Conservation (phyloP, 371 early-diverging fungal species). For the Thermomucor indicae-seudaticae region DNA sequence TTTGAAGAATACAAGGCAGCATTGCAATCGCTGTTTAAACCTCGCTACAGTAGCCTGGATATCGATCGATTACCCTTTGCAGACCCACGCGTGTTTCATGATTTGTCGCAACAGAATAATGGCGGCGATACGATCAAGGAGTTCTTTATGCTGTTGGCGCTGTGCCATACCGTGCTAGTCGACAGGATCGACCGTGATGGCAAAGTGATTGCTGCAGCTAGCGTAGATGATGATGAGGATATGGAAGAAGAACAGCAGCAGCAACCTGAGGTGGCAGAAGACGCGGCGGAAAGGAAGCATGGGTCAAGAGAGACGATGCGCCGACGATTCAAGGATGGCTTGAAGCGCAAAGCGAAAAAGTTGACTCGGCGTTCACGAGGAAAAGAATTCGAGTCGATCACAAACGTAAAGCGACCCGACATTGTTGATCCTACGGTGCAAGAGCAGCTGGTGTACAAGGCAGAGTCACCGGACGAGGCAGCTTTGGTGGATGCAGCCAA, state of each 20-base stretch:
- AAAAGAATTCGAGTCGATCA: conserved; percentile 10
- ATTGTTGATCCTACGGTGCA: conserved; percentile 31
- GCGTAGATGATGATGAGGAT: conserved; percentile 3
- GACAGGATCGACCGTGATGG: conserved; percentile 63
- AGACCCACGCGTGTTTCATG: conserved; percentile 73
- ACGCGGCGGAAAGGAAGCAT: not conserved
- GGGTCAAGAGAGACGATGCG: conserved; percentile 3
- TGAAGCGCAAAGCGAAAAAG: conserved; percentile 2
- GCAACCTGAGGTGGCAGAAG: conserved; percentile 1
- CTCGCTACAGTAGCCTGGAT: conserved; percentile 67
- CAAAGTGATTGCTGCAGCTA: conserved; percentile 28
- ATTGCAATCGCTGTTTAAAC: conserved; percentile 64
- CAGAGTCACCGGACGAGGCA: conserved; percentile 87
- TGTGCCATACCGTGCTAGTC: conserved; percentile 93
- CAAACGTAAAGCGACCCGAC: conserved; percentile 9
- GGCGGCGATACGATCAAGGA: conserved; percentile 43
- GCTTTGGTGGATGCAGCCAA: conserved; percentile 85
- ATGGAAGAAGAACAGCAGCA: conserved; percentile 5
- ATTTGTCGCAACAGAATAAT: conserved; percentile 30
- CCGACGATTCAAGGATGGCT: conserved; percentile 5
- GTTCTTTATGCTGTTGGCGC: conserved; percentile 82
- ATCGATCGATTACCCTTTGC: conserved; percentile 74
- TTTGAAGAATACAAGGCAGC: conserved; percentile 53
- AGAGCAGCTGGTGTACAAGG: conserved; percentile 40
- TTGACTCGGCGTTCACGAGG: conserved; percentile 6